A percentile compares a stretch with the other conserved stretches of the same genome.
Conservation (phyloP, 2,329 filamentous ascomycete genomes). For the Orbilia quercus region DNA sequence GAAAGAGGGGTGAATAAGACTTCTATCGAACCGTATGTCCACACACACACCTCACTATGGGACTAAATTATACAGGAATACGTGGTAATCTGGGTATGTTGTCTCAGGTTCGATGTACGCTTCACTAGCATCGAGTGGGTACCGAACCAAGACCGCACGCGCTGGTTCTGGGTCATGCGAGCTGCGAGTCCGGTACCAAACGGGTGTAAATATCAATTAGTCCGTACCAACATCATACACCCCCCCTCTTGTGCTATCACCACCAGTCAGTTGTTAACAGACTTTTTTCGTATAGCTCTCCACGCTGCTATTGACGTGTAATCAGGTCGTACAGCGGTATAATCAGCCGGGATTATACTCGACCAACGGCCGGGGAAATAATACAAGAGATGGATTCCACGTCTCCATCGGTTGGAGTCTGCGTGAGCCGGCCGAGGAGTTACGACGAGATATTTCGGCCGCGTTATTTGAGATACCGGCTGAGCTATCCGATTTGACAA, state of each 20-base stretch:
- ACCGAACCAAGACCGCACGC: conserved; percentile 73
- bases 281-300: conserved; percentile 73
- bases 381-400: conserved; percentile 74
- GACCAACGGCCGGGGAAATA: conserved; percentile 44
- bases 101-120: conserved; percentile 68
- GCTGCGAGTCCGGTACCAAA: conserved; percentile 63
- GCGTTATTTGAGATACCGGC: conserved; percentile 57
- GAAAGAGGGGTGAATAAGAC: conserved; percentile 64
- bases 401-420: conserved; percentile 90
- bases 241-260: conserved; percentile 60
- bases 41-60: conserved; percentile 62
- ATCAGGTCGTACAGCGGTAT: conserved; percentile 71
- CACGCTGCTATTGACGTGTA: conserved; percentile 74
- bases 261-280: no score
- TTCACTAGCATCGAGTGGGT: conserved; percentile 72
- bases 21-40: conserved; percentile 65
- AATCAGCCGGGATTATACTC: conserved; percentile 78
- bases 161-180: conserved; percentile 85
- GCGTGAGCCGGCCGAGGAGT: conserved; percentile 66
- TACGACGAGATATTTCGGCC: conserved; percentile 62
- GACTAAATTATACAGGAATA: conserved; percentile 62
- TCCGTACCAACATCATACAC: conserved; percentile 61
- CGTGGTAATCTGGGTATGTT: conserved; percentile 61
- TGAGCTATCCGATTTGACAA: conserved; percentile 64
- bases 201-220: conserved; percentile 60